Conservation (phyloP, 768 basidiomycete species). For the Tulasnella sp. region DNA sequence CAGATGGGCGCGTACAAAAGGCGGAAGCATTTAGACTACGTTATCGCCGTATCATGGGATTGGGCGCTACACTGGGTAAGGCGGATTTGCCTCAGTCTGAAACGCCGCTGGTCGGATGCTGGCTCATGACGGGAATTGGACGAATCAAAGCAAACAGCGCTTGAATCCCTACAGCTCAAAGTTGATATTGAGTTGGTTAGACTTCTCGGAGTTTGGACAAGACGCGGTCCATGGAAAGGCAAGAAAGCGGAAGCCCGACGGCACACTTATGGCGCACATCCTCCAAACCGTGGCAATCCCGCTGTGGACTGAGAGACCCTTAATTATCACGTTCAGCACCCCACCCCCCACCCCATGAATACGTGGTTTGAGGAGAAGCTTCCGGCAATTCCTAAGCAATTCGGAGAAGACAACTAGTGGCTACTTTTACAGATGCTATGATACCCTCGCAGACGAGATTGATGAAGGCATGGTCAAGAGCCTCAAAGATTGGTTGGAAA, state of each 20-base stretch:
- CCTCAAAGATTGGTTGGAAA: too few species aligned
- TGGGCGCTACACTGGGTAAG: neutral
- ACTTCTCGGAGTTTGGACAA: too few species aligned
- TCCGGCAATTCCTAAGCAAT: neutral
- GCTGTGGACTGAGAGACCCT: neutral
- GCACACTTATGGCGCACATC: too few species aligned
- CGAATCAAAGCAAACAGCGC: too few species aligned
- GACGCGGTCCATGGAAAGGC: too few species aligned
- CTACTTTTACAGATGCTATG: neutral
- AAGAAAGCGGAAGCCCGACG: too few species aligned
- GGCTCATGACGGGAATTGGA: neutral
- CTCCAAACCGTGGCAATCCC: neutral
- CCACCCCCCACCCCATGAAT: neutral
- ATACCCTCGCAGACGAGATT: neutral
- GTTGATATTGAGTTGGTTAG: too few species aligned
- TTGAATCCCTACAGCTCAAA: too few species aligned
- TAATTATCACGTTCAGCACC: too few species aligned
- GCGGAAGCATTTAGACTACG: neutral
- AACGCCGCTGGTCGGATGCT: too few species aligned
- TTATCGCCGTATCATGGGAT: neutral
- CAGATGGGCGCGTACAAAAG: too few species aligned
- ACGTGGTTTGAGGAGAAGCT: neutral
- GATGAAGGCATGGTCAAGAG: neutral
- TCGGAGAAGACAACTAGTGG: neutral
- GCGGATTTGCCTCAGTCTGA: too few species aligned